These are phyloP conservation scores for Cucumis sativus DNA, from an alignment of 306 rosid species.

Conservation along the genomic window Cucumber_9930_V3 NC_026659.2:28043001-28043500, in stretches of 20 bases:
- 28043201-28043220: neutral
- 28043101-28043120: neutral
- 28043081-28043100: neutral
- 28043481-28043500: constrained; percentile 23
- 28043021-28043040: neutral
- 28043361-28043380: constrained; percentile 37
- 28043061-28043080: neutral
- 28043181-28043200: neutral
- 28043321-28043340: constrained; percentile 48
- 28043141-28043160: neutral
- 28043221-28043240: neutral
- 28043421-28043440: constrained; percentile 31
- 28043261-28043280: neutral
- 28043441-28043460: constrained; percentile 40
- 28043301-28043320: constrained; percentile 51
- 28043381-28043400: constrained; percentile 41
- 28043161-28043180: neutral
- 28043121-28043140: neutral
- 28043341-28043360: constrained; percentile 53
- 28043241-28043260: neutral
- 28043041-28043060: neutral
- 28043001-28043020: neutral
- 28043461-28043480: constrained; percentile 44
- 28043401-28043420: constrained; percentile 23
- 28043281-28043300: neutral